Base-by-base conservation (phyloP, 345 rosid genomes). In the Bruguiera gymnorhiza region DNA sequence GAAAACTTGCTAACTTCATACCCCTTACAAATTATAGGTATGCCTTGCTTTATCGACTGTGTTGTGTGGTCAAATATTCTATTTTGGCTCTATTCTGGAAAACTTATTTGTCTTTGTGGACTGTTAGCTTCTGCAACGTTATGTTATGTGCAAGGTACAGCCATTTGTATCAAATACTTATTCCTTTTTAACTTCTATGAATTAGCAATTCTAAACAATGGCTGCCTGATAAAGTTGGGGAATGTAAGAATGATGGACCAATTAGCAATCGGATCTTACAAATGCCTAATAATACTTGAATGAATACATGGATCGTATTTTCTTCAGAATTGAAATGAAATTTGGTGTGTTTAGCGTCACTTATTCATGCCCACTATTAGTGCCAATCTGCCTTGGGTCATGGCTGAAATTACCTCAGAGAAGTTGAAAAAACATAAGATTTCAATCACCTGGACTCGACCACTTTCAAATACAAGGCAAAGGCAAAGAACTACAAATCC, bases 21-120 rank as follows among this genome's bases (percentile, higher is more conserved):
- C 96, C 97, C 53, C 80, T 92, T 59, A 92, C 97, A 67, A 90
- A 88, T 78, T 92, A 82, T 73, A 86, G 96, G 99, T 87, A 71
- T 56, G 79, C 51, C 63, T 73, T 58, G 24, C 1, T 66, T 9
- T 21, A 66, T 1, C 26, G 18, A 53, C 18, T 15, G 11, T 30
- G 48, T 27, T 19, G n/a, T 26, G 32, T 52, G 26, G 53, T 52
- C 10, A 20, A 19, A 21, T 0, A 24, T 43, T 19, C 18, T 55
- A 29, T 13, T 39, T 58, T 54, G 70, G 15, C 50, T 55, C 24
- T 3, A 29, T 48, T 65, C 20, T 24, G n/a, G 46, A 59, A 51
- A 60, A 46, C n/a, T 1, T 54, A 59, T 70, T 62, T 16, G 52
- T 31, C 65, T 30, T 46, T 26, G 7, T 9, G 50, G 58, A 53